Evolutionary conservation across 805 yeast genomes (phyloP), one percentile per base, ranked within the genome.

Genomic region (Sugiyamaella boreocaroliniensis): DNA sequence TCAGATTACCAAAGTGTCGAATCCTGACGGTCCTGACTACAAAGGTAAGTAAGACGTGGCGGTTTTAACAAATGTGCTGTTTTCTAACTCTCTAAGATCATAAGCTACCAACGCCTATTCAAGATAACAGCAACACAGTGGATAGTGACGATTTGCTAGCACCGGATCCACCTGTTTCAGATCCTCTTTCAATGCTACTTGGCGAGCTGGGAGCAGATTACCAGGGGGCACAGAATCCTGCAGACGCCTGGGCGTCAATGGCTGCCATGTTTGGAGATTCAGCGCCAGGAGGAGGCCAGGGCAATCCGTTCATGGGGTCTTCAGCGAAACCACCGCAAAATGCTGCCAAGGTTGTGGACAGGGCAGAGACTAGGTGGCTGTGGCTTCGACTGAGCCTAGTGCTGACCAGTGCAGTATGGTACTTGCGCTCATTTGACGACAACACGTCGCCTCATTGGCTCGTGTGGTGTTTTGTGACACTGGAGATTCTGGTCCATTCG

Each of bases 1-100:
- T 12, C 59, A 64, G 41, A 68, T 68, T 56, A 67, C 71, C 34
- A 56, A 58, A 43, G 58, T 62, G 54, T 63, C 47, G 40, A 53
- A 19, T 57, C 62, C 48, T 53, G 63, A 45, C 37, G 64, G 40
- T 37, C 55, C 51, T 49, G 64, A 57, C 50, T 58, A 48, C 56
- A 58, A 59, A 47, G 48, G 37, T 22, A 29, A 18, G 29, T 34
- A 10, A 15, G 19, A n/a, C 12, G 26, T 22, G 26, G 26, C 26
- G 26, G 26, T 22, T 26, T n/a, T 10, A 15, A 44, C 7, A n/a
- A 7, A 41, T 18, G 42, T 1, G 45, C 47, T 11, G n/a, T 32
- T 32, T 32, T 4, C 37, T 19, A 22, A 12, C 51, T 11, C 16
- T 22, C 26, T 22, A 19, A 16, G 16, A 41, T 22, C 37, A 41